These are phyloP conservation scores for Dryas integrifolia DNA, from an alignment of 331 rosid species.

Conservation along the genomic window DNA sequence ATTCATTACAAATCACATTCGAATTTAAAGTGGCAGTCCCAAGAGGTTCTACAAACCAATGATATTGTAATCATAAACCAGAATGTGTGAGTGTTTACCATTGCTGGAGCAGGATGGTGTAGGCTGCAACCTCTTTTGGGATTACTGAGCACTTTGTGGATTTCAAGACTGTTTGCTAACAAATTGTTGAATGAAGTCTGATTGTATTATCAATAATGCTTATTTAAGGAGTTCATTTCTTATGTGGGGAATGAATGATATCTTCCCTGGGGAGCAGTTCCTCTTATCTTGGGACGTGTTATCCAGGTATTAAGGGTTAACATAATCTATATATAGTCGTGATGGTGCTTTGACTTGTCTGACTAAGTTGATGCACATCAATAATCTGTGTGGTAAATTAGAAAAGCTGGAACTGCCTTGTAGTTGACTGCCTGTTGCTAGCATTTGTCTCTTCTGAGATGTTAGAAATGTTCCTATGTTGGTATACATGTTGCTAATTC, in stretches of 20 bases:
- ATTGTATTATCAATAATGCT: not conserved
- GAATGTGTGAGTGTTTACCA: not conserved
- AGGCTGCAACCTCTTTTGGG: not conserved
- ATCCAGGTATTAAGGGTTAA: not conserved
- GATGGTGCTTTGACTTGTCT: not conserved
- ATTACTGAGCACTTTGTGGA: not conserved
- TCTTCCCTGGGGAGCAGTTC: not conserved
- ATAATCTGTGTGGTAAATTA: not conserved
- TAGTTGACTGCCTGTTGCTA: not conserved
- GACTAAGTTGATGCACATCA: not conserved
- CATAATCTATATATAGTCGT: not conserved
- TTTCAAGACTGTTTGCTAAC: not conserved
- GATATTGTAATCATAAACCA: not conserved
- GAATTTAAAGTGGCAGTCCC: not conserved
- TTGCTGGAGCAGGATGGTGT: not conserved
- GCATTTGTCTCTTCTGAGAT: not conserved
- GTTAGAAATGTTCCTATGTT: not conserved
- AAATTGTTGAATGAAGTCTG: not conserved
- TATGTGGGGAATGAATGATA: not conserved
- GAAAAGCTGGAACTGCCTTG: not conserved
- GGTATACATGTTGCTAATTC: conserved; percentile 11
- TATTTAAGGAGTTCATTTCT: not conserved
- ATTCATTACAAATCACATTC: not conserved
- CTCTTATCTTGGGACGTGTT: not conserved
- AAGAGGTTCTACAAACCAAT: not conserved